Conservation (phyloP, 2,329 filamentous ascomycete species). For the Periconia sp. region DNA sequence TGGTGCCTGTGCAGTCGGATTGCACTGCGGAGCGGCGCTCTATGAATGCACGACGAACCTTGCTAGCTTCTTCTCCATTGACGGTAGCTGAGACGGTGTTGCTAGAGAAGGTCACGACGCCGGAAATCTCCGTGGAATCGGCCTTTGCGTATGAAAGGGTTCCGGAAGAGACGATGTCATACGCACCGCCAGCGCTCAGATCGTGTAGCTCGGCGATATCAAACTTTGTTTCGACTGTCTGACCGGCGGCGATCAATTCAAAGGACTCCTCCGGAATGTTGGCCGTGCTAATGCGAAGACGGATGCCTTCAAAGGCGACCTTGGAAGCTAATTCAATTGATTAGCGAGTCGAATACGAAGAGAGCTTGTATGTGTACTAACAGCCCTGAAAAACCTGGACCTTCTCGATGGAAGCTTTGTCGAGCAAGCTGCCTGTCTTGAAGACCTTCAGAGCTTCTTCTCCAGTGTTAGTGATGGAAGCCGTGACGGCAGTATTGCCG, state of each 20-base stretch:
- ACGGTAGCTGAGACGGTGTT: constrained; percentile 63
- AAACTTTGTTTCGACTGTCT: constrained; percentile 58
- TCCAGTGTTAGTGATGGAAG: constrained; percentile 58
- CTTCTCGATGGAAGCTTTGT: constrained; percentile 57
- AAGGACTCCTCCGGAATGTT: constrained; percentile 58
- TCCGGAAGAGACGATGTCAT: constrained; percentile 61
- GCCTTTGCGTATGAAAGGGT: constrained; percentile 61
- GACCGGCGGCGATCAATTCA: constrained; percentile 50
- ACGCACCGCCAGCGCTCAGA: constrained; percentile 55
- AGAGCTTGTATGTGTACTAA: constrained; percentile 41
- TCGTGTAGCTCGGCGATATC: constrained; percentile 62
- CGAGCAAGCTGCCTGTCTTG: constrained; percentile 58
- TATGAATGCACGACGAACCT: constrained; percentile 54
- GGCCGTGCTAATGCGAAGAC: constrained; percentile 52
- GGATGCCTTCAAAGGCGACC: constrained; percentile 58
- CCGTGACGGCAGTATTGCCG: constrained; percentile 58
- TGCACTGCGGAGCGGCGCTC: constrained; percentile 58
- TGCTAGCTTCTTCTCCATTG: constrained; percentile 59
- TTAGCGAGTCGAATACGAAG: too few species aligned
- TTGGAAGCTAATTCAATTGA: constrained; percentile 36
- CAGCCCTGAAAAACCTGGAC: constrained; percentile 54
- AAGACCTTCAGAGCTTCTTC: constrained; percentile 55
- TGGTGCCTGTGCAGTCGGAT: constrained; percentile 59
- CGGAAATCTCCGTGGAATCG: constrained; percentile 58
- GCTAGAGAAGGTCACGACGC: constrained; percentile 60